Evolutionary conservation across 2,329 filamentous ascomycete species (phyloP).

Genomic region (Aspergillus ochraceoroseus): DNA sequence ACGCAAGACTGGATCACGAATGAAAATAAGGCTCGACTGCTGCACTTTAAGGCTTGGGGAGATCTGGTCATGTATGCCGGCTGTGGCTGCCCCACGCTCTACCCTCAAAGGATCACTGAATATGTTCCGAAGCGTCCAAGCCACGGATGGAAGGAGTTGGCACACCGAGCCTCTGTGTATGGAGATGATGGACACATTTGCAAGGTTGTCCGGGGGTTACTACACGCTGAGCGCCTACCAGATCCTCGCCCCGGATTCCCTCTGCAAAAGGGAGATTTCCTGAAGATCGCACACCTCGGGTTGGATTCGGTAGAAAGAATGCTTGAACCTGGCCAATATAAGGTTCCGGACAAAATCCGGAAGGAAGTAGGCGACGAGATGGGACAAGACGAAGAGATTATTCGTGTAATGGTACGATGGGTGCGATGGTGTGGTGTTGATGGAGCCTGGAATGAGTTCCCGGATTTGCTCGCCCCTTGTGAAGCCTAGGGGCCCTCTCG

Average conservation of each 20-base stretch:
- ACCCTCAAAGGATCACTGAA: not conserved
- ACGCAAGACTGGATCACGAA: constrained; percentile 1
- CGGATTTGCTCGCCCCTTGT: too few species aligned
- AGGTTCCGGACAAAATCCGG: not conserved
- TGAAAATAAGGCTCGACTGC: constrained; percentile 10
- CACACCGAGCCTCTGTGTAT: not conserved
- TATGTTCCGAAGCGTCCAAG: not conserved
- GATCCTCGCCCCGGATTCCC: not conserved
- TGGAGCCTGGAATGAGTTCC: constrained; percentile 2
- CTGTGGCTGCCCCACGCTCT: not conserved
- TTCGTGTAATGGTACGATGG: constrained; percentile 1
- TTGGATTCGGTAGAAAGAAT: constrained; percentile 2
- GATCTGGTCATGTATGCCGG: constrained; percentile 1
- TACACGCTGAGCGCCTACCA: not conserved
- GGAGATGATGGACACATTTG: constrained; percentile 2
- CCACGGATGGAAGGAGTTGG: not conserved
- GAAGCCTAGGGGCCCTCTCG: too few species aligned
- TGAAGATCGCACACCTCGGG: constrained; percentile 1
- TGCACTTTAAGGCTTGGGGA: constrained; percentile 6
- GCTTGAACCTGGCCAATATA: constrained; percentile 1
- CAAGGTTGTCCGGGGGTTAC: not conserved
- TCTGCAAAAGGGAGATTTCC: not conserved
- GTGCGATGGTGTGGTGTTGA: constrained; percentile 3
- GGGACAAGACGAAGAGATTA: constrained; percentile 3
- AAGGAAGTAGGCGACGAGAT: constrained; percentile 1